phyloP scores from a whole-genome alignment of 257 asterid species.

The Fraxinus cuspidata region DNA sequence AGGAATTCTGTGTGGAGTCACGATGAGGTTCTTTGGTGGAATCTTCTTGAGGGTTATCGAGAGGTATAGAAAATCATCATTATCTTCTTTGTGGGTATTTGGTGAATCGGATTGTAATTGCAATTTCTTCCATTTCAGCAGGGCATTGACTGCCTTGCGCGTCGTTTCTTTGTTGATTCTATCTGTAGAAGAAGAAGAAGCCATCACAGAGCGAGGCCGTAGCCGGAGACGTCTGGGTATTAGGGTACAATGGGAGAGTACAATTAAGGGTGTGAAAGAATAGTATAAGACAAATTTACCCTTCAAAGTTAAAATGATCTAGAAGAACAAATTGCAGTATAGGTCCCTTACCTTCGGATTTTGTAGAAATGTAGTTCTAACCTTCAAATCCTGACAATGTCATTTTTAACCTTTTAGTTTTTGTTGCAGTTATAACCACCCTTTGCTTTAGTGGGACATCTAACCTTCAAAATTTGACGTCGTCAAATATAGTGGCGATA shows the following conservation, averaged over 20 bases:
- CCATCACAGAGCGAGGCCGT: conserved; percentile 18
- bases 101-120: conserved; percentile 26
- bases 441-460: too few species aligned
- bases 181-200: conserved; percentile 22
- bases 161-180: conserved; percentile 35
- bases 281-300: neutral
- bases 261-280: neutral
- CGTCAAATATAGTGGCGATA: neutral
- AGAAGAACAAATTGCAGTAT: neutral
- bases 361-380: too few species aligned
- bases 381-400: neutral
- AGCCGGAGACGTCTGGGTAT: neutral
- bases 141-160: conserved; percentile 64
- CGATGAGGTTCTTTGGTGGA: conserved; percentile 46
- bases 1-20: conserved; percentile 51
- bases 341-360: neutral
- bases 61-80: conserved; percentile 65
- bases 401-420: neutral
- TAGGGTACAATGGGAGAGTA: neutral
- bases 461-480: too few species aligned
- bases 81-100: conserved; percentile 27
- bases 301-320: neutral
- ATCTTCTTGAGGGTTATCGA: conserved; percentile 60
- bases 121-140: conserved; percentile 66
- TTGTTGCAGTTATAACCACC: too few species aligned